Evolutionary conservation across 2,329 filamentous ascomycete genomes (phyloP).

Genomic region (Gliomastix tumulicola): DNA sequence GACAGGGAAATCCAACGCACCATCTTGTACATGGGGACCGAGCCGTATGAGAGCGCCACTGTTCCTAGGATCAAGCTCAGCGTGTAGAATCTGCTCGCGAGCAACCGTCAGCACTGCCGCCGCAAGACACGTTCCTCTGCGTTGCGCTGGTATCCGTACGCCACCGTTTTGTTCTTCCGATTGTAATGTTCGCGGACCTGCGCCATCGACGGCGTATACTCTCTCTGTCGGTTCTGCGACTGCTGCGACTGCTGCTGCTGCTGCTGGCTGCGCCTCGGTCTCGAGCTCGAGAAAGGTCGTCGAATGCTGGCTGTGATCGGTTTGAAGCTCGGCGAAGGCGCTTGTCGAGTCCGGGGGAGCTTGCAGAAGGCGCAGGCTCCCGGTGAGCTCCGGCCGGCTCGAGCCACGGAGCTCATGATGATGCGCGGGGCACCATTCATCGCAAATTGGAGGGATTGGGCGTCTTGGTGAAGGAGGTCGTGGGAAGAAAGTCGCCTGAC

Average conservation of each 20-base stretch:
- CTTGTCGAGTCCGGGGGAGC: conserved; percentile 18
- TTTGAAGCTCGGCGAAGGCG: no score
- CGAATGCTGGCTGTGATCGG: conserved; percentile 15
- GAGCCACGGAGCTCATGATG: no score
- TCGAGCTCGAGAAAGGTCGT: conserved; percentile 22
- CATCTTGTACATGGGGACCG: conserved; percentile 84
- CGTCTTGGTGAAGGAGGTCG: no score
- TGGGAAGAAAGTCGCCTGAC: no score
- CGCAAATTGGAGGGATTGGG: no score
- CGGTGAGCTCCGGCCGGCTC: conserved; percentile 14
- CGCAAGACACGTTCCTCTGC: no score
- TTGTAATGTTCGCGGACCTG: conserved; percentile 57
- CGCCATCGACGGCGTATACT: conserved; percentile 45
- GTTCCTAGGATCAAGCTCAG: conserved; percentile 73
- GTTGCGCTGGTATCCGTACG: no score
- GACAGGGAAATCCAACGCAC: conserved; percentile 42
- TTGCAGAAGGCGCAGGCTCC: conserved; percentile 31
- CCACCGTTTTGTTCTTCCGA: conserved; percentile 58
- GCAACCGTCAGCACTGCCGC: no score
- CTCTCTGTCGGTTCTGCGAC: conserved; percentile 13
- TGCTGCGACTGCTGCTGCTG: conserved; percentile 15
- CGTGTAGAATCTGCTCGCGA: conserved; percentile 58
- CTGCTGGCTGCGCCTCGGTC: conserved; percentile 12
- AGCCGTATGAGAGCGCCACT: conserved; percentile 74
- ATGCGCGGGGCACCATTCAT: conserved; percentile 2